Evolutionary conservation across 177 flowering plant genomes (phyloP).

Genomic region (Vitis hybrid): DNA sequence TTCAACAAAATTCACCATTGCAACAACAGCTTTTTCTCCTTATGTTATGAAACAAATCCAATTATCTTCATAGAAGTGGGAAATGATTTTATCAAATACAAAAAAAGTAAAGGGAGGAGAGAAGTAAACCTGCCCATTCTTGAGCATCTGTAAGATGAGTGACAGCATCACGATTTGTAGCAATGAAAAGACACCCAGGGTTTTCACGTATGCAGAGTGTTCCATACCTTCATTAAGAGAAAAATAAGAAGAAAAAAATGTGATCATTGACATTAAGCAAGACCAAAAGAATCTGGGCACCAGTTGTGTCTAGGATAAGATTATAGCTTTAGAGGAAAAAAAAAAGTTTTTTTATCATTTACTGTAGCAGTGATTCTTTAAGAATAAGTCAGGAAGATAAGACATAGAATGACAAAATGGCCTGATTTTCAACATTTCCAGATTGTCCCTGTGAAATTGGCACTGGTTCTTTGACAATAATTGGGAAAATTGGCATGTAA

Average conservation of each 20-base stretch:
- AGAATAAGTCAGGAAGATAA: too few relatives aligned
- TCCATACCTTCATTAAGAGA: slow-evolving; percentile 63
- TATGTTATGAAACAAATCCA: background rate
- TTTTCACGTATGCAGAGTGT: slow-evolving; percentile 95
- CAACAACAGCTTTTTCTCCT: background rate
- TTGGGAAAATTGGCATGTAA: too few relatives aligned
- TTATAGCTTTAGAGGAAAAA: background rate
- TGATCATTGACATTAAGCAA: slow-evolving; percentile 6
- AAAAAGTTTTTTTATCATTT: too few relatives aligned
- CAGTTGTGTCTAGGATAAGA: background rate
- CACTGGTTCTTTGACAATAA: too few relatives aligned
- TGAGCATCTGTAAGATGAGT: slow-evolving; percentile 99
- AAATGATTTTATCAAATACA: background rate
- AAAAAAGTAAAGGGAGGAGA: slow-evolving; percentile 8
- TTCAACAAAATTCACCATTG: background rate
- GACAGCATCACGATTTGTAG: slow-evolving; percentile 98
- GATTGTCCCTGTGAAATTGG: too few relatives aligned
- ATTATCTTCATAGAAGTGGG: background rate
- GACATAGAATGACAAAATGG: too few relatives aligned
- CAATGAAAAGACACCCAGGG: slow-evolving; percentile 98
- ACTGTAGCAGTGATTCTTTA: too few relatives aligned
- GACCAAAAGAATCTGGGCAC: background rate
- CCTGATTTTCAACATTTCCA: too few relatives aligned
- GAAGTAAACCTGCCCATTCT: slow-evolving; percentile 93
- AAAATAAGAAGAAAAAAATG: background rate